Base-by-base conservation (phyloP, 1,284 basidiomycete species). In the Naganishia sp. region DNA sequence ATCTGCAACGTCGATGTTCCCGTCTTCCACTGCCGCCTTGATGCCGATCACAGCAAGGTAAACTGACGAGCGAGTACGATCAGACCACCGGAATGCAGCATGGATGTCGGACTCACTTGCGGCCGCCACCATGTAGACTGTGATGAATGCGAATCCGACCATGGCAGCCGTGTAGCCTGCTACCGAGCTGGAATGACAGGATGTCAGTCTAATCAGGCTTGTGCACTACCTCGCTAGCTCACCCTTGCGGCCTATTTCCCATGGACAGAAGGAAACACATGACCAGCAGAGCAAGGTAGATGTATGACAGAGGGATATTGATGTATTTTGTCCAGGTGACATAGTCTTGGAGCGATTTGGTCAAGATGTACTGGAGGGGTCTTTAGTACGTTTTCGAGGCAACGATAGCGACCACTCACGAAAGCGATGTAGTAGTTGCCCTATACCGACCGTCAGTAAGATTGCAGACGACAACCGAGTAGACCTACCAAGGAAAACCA, bases 351-450 rank as follows among this genome's bases (percentile, higher is more conserved):
- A 76, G 64, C 3, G 75, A 75, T 16, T 84, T 79, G 10, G 86
- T 86, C 49, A 95, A 83, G 72, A 95, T 88, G 52, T 74, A 73
- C 72, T 80, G 69, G 7, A 28, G 44, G 25, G 13, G 74, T 72
- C 61, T 75, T 42, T 73, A 16, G 18, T 59, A 4, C 49, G 54
- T 52, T 49, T 44, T 49, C 16, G 31, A 23, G 21, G 33, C 43
- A 10, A 43, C 25, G 10, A 25, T 21, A 53, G 21, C 46, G 28
- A 36, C 11, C 5, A 70, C 79, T 70, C 61, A 85, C 81, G 79
- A 94, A 93, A 1, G 91, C 87, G 70, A 95, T 92, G 79, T 89
- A 94, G 74, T 88, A 95, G 77, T 95, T 95, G 0, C 88, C 92
- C 86, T 90, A 59, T 18, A 33, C 16, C 15, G 52, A 43, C 25